These are phyloP conservation scores for Boletellus ananas DNA, from an alignment of 768 basidiomycete genomes.

Conservation along the genomic window DNA sequence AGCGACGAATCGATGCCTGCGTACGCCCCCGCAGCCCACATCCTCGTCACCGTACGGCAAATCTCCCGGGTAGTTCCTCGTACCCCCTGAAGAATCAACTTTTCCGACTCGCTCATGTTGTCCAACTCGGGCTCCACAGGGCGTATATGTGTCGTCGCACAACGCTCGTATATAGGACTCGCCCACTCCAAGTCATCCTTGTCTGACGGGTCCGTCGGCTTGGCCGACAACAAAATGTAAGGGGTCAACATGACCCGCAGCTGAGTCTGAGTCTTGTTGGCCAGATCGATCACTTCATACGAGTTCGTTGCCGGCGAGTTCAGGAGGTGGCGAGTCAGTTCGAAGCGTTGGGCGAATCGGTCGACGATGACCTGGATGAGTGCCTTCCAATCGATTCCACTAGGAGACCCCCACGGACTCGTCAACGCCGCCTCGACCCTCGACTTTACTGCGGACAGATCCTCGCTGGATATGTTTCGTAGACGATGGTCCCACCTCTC, in stretches of 20 bases:
- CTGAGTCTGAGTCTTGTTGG: too few species aligned
- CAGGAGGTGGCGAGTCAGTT: not conserved
- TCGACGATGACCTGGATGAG: too few species aligned
- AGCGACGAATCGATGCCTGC: too few species aligned
- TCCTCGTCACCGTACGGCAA: not conserved
- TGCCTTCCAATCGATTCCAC: constrained; percentile 34
- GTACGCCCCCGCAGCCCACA: too few species aligned
- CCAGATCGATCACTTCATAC: not conserved
- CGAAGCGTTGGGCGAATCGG: too few species aligned
- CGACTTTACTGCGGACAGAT: not conserved
- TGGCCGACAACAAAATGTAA: too few species aligned
- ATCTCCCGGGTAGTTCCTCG: not conserved
- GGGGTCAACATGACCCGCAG: too few species aligned
- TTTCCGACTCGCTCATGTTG: not conserved
- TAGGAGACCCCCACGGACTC: constrained; percentile 8
- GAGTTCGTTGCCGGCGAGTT: not conserved
- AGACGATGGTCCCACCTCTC: constrained; percentile 16
- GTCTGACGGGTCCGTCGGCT: too few species aligned
- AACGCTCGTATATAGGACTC: too few species aligned
- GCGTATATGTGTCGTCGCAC: too few species aligned
- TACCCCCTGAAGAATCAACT: not conserved
- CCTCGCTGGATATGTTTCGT: constrained; percentile 8
- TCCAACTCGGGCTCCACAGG: too few species aligned
- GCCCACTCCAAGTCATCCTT: too few species aligned
- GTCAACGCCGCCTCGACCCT: constrained; percentile 3